phyloP scores from a whole-genome alignment of 768 basidiomycete genomes.

The Scleroderma bovista region DNA sequence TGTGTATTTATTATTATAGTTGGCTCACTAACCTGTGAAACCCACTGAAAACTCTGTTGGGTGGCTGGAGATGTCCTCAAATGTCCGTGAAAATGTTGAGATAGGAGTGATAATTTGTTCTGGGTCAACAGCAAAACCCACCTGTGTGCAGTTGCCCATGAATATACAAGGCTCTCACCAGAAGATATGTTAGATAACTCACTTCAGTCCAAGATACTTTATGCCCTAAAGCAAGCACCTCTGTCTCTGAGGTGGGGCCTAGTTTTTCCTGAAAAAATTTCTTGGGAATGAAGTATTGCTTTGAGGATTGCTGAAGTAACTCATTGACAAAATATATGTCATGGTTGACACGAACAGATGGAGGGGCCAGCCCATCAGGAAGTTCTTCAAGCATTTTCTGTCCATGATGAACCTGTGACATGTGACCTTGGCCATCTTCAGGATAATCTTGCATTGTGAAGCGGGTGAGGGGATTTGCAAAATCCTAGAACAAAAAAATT shows the following conservation, averaged over 20 bases:
- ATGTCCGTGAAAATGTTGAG: neutral
- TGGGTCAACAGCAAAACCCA: slow-evolving; percentile 1
- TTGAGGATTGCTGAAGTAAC: slow-evolving; percentile 6
- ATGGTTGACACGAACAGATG: slow-evolving; percentile 11
- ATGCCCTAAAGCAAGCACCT: neutral
- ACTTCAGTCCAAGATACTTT: neutral
- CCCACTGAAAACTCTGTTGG: neutral
- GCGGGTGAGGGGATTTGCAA: slow-evolving; percentile 17
- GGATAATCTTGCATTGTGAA: slow-evolving; percentile 25
- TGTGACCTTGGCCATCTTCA: slow-evolving; percentile 12
- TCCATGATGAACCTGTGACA: slow-evolving; percentile 23
- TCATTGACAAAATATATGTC: slow-evolving; percentile 21
- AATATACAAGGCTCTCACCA: neutral
- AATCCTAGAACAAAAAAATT: slow-evolving; percentile 14
- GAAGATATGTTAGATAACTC: too few species aligned
- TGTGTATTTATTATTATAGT: too few species aligned
- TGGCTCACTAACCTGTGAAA: slow-evolving; percentile 1
- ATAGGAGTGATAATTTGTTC: neutral
- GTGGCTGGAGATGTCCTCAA: neutral
- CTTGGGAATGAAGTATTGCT: neutral
- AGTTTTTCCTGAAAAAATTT: neutral
- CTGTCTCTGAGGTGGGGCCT: neutral
- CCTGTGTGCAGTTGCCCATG: neutral
- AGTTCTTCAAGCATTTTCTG: slow-evolving; percentile 26
- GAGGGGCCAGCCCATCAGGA: slow-evolving; percentile 11